Percentiles rank a stretch among this genome's conserved stretches.
phyloP scores from a whole-genome alignment of 176 grass and related monocot genomes.

The Oryza officinalis region DNA sequence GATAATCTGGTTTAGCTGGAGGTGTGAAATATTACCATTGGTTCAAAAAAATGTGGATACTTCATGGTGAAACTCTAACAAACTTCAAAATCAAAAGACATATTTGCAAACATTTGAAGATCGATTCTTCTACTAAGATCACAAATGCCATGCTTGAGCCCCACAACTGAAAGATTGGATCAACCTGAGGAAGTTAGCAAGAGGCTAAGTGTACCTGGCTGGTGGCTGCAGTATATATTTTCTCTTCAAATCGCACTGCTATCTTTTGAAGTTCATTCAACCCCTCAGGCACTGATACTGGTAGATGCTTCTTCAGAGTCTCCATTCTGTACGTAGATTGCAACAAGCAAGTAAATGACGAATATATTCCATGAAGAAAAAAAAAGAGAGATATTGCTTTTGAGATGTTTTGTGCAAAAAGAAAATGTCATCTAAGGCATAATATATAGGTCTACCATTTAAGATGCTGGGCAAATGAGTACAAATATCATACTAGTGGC shows the following conservation, averaged over 20 bases:
- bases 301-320: conserved; percentile 74
- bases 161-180: neutral
- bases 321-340: conserved; percentile 59
- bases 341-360: neutral
- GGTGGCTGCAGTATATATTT: conserved; percentile 59
- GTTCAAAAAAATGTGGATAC: neutral
- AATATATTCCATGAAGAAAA: neutral
- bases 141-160: neutral
- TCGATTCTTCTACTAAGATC: neutral
- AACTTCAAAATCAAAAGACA: neutral
- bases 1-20: neutral
- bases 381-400: neutral
- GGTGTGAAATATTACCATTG: neutral
- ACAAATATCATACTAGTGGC: neutral
- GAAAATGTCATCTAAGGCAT: neutral
- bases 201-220: conserved; percentile 51
- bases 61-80: neutral
- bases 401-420: neutral
- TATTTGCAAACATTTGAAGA: neutral
- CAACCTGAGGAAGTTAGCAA: neutral
- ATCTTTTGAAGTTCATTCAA: conserved; percentile 74
- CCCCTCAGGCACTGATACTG: conserved; percentile 62
- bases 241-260: conserved; percentile 76
- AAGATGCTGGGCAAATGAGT: neutral
- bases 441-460: neutral